Percentiles rank a stretch among this genome's conserved stretches.
These are phyloP conservation scores for Acanthamoeba royreba DNA, from an alignment of 208 protist genomes.

Conservation along the genomic window DNA sequence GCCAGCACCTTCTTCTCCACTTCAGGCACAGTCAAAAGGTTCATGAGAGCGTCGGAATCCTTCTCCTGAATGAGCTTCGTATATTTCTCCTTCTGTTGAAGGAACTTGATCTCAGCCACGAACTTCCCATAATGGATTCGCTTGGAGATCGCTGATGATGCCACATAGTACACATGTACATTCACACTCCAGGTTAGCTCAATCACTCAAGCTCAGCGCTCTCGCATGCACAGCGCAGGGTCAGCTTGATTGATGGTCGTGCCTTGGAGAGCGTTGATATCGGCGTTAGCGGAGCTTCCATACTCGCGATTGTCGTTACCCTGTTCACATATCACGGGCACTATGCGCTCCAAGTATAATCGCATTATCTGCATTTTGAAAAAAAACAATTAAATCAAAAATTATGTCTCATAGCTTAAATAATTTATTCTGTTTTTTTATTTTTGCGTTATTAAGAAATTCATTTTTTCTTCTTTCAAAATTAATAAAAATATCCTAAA, in stretches of 20 bases:
- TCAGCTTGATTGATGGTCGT: background rate
- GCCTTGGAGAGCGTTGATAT: slow-evolving; percentile 39
- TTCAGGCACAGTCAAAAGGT: slow-evolving; percentile 71
- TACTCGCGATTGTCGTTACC: slow-evolving; percentile 49
- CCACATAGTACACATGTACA: slow-evolving; percentile 57
- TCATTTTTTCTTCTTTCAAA: background rate
- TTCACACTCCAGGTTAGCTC: slow-evolving; percentile 53
- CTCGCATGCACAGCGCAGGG: background rate
- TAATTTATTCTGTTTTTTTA: no score
- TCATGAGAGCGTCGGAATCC: slow-evolving; percentile 73
- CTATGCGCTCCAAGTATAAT: slow-evolving; percentile 57
- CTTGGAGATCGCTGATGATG: slow-evolving; percentile 75
- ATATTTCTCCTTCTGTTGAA: slow-evolving; percentile 46
- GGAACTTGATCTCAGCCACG: slow-evolving; percentile 77
- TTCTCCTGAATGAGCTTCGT: slow-evolving; percentile 55
- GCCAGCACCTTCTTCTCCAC: slow-evolving; percentile 68
- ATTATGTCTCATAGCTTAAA: background rate
- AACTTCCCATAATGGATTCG: slow-evolving; percentile 82
- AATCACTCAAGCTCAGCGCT: background rate
- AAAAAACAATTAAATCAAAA: background rate
- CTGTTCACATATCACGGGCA: slow-evolving; percentile 42
- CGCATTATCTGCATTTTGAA: slow-evolving; percentile 33
- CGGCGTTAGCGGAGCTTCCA: slow-evolving; percentile 22
- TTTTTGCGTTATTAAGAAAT: background rate
- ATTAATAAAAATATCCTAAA: background rate